Evolutionary conservation across 2,329 filamentous ascomycete species (phyloP).

Genomic region (Aspergillus fischeri): DNA sequence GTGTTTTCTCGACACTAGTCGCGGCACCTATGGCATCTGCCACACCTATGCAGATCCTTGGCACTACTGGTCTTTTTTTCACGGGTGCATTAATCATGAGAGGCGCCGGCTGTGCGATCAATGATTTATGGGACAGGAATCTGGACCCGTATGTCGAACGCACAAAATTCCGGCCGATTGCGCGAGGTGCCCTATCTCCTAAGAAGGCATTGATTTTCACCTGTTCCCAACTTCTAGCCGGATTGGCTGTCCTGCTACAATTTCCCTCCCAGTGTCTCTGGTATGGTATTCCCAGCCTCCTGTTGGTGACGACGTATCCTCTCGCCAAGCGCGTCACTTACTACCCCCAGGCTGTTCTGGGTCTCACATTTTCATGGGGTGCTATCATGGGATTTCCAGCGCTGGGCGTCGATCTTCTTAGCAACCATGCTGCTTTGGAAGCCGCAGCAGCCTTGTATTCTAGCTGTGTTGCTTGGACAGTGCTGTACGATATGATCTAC

Average conservation of each 20-base stretch:
- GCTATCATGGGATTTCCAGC: slow-evolving; percentile 47
- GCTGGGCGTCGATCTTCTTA: slow-evolving; percentile 43
- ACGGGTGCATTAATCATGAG: slow-evolving; percentile 48
- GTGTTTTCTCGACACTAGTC: slow-evolving; percentile 46
- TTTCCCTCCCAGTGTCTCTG: slow-evolving; percentile 41
- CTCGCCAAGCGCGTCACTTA: slow-evolving; percentile 51
- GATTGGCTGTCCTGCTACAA: slow-evolving; percentile 41
- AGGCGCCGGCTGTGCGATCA: slow-evolving; percentile 52
- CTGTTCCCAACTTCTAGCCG: slow-evolving; percentile 39
- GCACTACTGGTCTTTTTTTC: slow-evolving; percentile 38
- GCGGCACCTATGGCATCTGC: slow-evolving; percentile 38
- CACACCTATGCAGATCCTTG: slow-evolving; percentile 33
- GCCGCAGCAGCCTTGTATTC: slow-evolving; percentile 43
- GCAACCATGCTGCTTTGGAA: slow-evolving; percentile 31
- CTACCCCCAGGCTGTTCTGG: slow-evolving; percentile 51
- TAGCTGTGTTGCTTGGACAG: slow-evolving; percentile 47
- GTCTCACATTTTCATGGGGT: slow-evolving; percentile 50
- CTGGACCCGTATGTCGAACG: slow-evolving; percentile 51
- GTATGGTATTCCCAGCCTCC: slow-evolving; percentile 42
- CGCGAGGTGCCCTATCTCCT: slow-evolving; percentile 48
- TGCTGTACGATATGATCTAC: slow-evolving; percentile 51
- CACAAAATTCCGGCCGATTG: slow-evolving; percentile 50
- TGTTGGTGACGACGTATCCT: slow-evolving; percentile 47
- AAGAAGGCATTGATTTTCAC: slow-evolving; percentile 43
- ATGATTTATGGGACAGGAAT: slow-evolving; percentile 53